phyloP scores from a whole-genome alignment of 2,329 filamentous ascomycete species.

The Colletotrichum shisoi region DNA sequence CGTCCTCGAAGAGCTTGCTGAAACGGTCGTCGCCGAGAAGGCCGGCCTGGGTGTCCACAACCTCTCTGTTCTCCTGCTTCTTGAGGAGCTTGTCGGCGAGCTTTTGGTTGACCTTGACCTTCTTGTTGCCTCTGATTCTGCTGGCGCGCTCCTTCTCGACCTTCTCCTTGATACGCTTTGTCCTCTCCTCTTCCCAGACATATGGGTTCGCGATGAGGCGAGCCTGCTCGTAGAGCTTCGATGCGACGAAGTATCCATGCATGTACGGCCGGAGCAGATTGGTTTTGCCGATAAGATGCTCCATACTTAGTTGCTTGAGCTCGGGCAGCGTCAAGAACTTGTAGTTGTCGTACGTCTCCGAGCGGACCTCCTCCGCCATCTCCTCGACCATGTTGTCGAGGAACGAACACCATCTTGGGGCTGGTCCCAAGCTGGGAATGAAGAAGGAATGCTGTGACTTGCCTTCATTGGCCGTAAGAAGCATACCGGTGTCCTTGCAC shows the following conservation, averaged over 20 bases:
- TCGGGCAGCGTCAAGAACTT: conserved; percentile 95
- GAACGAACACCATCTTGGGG: conserved; percentile 95
- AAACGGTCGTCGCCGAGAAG: conserved; percentile 88
- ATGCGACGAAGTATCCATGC: conserved; percentile 98
- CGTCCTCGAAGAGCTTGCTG: conserved; percentile 86
- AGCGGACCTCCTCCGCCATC: conserved; percentile 84
- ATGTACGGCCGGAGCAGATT: conserved; percentile 93
- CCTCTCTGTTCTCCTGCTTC: conserved; percentile 67
- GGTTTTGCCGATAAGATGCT: conserved; percentile 88
- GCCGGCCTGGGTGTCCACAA: conserved; percentile 67
- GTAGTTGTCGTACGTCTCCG: conserved; percentile 96
- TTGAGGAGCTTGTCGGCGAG: conserved; percentile 77
- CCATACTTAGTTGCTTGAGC: conserved; percentile 82
- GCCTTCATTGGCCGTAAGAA: conserved; percentile 95
- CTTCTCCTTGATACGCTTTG: conserved; percentile 91
- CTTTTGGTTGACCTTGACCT: conserved; percentile 94
- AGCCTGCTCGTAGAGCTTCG: conserved; percentile 94
- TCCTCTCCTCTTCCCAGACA: conserved; percentile 88
- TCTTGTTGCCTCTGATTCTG: conserved; percentile 92
- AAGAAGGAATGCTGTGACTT: conserved; percentile 95
- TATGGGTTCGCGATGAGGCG: conserved; percentile 92
- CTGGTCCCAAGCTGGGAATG: conserved; percentile 89
- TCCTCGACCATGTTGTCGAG: conserved; percentile 97
- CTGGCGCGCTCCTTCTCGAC: conserved; percentile 97
- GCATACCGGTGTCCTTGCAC: conserved; percentile 91